Percentiles rank a stretch among this genome's conserved stretches.
These are phyloP conservation scores for Teunomyces kruisii DNA, from an alignment of 805 yeast genomes.

Conservation along the genomic window DNA sequence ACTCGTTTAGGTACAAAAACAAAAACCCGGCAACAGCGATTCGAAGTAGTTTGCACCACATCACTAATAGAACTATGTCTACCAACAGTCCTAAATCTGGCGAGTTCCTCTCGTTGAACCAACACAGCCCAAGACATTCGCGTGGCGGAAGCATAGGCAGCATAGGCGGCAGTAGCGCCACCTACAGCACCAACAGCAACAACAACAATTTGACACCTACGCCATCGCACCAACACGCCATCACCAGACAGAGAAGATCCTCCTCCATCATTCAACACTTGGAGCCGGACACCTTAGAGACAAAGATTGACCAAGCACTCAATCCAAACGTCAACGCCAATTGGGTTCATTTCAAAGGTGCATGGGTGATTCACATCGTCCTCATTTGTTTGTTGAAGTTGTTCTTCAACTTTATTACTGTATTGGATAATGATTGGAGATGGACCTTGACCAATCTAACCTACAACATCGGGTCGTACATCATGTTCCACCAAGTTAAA, in stretches of 20 bases:
- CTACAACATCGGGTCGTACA: slow-evolving; percentile 86
- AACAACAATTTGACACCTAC: slow-evolving; percentile 21
- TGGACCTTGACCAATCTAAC: slow-evolving; percentile 94
- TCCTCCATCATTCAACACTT: slow-evolving; percentile 88
- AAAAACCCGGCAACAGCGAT: slow-evolving; percentile 6
- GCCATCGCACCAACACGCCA: slow-evolving; percentile 24
- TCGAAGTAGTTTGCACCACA: neutral
- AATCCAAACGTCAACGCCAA: slow-evolving; percentile 90
- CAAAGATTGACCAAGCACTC: slow-evolving; percentile 85
- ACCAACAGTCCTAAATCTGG: slow-evolving; percentile 2
- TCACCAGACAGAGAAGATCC: slow-evolving; percentile 61
- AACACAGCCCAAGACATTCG: slow-evolving; percentile 7
- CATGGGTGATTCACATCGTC: slow-evolving; percentile 92
- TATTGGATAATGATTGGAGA: slow-evolving; percentile 76
- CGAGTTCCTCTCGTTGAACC: slow-evolving; percentile 3
- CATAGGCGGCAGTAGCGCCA: slow-evolving; percentile 5
- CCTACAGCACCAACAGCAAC: neutral
- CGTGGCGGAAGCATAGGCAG: slow-evolving; percentile 13
- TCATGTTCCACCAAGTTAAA: slow-evolving; percentile 95
- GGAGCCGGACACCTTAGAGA: slow-evolving; percentile 89
- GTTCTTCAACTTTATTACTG: slow-evolving; percentile 76
- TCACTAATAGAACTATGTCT: neutral
- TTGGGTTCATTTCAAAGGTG: slow-evolving; percentile 96
- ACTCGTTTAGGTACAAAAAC: slow-evolving; percentile 1
- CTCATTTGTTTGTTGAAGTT: slow-evolving; percentile 72